Conservation (phyloP, 2,329 filamentous ascomycete species). For the Claviceps pazoutovae region DNA sequence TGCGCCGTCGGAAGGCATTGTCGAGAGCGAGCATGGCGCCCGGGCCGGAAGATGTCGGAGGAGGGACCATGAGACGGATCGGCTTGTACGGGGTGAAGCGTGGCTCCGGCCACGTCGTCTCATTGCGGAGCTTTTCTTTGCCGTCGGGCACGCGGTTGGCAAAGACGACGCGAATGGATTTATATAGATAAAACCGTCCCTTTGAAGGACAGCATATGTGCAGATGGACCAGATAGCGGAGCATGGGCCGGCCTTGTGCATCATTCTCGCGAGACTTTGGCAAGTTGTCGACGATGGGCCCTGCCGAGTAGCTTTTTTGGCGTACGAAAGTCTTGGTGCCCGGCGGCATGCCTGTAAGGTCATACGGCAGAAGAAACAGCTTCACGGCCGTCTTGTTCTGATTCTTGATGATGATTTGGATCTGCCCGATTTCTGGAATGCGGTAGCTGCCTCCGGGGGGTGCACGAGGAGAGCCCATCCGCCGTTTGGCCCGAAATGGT, state of each 20-base stretch:
- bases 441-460: constrained; percentile 84
- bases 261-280: constrained; percentile 18
- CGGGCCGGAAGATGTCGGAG: constrained; percentile 23
- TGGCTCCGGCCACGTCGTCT: constrained; percentile 79
- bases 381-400: constrained; percentile 98
- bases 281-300: constrained; percentile 62
- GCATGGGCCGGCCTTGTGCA: constrained; percentile 45
- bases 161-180: constrained; percentile 85
- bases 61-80: constrained; percentile 34
- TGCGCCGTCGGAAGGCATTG: constrained; percentile 43
- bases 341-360: constrained; percentile 80
- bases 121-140: constrained; percentile 82
- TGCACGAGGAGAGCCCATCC: constrained; percentile 36
- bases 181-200: constrained; percentile 80
- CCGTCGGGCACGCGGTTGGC: constrained; percentile 92
- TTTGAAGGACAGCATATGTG: constrained; percentile 82
- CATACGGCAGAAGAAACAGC: constrained; percentile 85
- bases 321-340: constrained; percentile 93
- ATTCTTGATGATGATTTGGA: constrained; percentile 96
- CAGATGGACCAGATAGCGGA: constrained; percentile 83
- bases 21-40: constrained; percentile 42
- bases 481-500: constrained; percentile 32
- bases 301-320: constrained; percentile 83
- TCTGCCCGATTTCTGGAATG: constrained; percentile 82
- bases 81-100: constrained; percentile 76